Base-by-base conservation (phyloP, 1,284 basidiomycete genomes). In the Mycena sp. region DNA sequence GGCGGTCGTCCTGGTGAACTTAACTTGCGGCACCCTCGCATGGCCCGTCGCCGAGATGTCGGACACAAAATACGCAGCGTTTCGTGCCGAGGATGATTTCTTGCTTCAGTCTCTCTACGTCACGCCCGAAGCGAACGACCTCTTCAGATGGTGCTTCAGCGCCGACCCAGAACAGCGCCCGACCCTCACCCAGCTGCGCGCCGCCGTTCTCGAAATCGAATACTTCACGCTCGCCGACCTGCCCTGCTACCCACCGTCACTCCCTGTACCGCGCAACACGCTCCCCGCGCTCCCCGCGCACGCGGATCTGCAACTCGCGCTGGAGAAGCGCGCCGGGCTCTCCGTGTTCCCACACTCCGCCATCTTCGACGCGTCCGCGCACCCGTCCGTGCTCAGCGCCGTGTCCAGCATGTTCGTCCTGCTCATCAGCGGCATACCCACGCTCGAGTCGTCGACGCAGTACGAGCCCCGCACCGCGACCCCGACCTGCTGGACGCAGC, bases 141-240 rank as follows among this genome's bases (percentile, higher is more conserved):
- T 63, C 16, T 46, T 63, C 55, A 21, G 40, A 4, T 30, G 48
- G 55, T 62, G 61, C 41, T 62, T 55, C 41, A 23, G 26, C 1
- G 32, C 19, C 7, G 41, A 57, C 43, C 55, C 61, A 38, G 55
- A n/a, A 2, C 11, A 4, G 4, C 48, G 61, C 23, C 50, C 50
- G 5, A 53, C 38, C 23, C 12, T 63, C 0, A 28, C 40, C 10
- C 48, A 63, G 35, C 38, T 58, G 43, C 41, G 40, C 28, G 25
- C 9, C 2, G 41, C 54, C 26, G 41, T 62, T 5, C 53, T 30
- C 23, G 21, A 28, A n/a, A 57, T 57, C 21, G 53, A 50, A 12
- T 40, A 41, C 2, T 58, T 52, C 55, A 46, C 41, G 3, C 21
- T 53, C 4, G 21, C 43, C 1, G 4, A 30, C 19, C 32, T 41